Evolutionary conservation across 2,329 filamentous ascomycete species (phyloP).

Genomic region (Colletotrichum tropicale): DNA sequence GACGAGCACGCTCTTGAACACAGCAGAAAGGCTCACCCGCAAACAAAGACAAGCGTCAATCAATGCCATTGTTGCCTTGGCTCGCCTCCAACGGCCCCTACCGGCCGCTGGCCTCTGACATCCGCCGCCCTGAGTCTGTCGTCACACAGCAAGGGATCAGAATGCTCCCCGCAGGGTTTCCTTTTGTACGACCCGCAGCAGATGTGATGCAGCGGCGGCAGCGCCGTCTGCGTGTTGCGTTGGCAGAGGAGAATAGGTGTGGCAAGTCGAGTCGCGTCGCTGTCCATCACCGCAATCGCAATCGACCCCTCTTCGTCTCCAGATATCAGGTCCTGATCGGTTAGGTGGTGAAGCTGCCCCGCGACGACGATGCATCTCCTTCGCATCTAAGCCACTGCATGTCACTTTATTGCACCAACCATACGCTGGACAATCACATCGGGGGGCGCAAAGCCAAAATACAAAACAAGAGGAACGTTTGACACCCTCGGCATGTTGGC

Average conservation of each 20-base stretch:
- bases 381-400: not conserved
- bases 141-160: conserved; percentile 15
- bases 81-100: not conserved
- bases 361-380: conserved; percentile 1
- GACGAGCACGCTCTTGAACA: not conserved
- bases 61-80: not conserved
- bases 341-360: conserved; percentile 13
- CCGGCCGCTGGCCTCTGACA: not conserved
- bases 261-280: conserved; percentile 11
- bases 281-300: not conserved
- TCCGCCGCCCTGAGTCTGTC: not conserved
- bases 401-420: not conserved
- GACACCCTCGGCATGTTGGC: not conserved
- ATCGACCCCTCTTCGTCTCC: conserved; percentile 4
- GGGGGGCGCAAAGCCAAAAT: not conserved
- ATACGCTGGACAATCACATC: not conserved
- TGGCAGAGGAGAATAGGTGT: conserved; percentile 16
- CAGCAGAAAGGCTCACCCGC: not conserved
- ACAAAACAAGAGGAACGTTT: not conserved
- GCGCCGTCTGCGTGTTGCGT: conserved; percentile 22
- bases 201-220: conserved; percentile 10
- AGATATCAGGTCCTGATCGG: conserved; percentile 9
- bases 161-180: conserved; percentile 18
- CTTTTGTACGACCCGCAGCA: conserved; percentile 14
- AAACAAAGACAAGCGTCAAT: not conserved